Evolutionary conservation across 352 stramenopile genomes (phyloP), one percentile per base, ranked within the genome.

Genomic region (Globisporangium apiculatum): DNA sequence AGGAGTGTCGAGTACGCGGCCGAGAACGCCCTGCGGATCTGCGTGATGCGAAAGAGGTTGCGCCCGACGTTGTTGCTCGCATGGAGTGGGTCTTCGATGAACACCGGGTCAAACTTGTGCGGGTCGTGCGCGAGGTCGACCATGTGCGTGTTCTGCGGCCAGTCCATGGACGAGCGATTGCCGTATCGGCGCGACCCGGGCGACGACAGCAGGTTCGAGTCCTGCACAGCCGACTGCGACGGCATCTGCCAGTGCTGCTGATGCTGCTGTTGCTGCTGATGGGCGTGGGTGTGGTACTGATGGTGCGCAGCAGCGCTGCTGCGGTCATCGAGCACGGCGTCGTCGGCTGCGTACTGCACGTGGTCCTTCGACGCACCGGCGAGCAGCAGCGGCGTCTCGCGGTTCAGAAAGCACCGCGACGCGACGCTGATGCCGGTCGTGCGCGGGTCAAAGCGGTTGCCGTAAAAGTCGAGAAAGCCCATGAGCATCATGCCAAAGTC

Each of bases 381-480:
- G 11, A 58, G 40, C 7, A 61, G 51, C 49, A 75, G 78, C 24
- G 24, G 24, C 41, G 69, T 87, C 49, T 91, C 83, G 37, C 85
- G 81, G 64, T 91, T 87, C 4, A 95, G 68, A 60, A 94, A 95
- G 47, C 80, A 89, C 3, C 83, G 79, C 10, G 79, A 80, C 1
- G 83, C 85, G 5, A 95, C 85, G 50, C 85, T 97, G 50, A 97
- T 96, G 11, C 90, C 90, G 4, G 87, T 97, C 6, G 81, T 92
- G 9, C 87, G 84, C 17, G 89, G 86, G 55, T 97, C 87, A 53
- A 97, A 97, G 0, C 82, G 86, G 55, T 98, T 99, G 17, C 96
- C 96, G 68, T 98, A 99, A 64, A 98, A 99, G 58, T 99, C 94
- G 9, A 99, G 76, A 57, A 99, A 97, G 0, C 94, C 95, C 84